Conservation (phyloP, 495 filamentous ascomycete species). For the Penicillium daleae region DNA sequence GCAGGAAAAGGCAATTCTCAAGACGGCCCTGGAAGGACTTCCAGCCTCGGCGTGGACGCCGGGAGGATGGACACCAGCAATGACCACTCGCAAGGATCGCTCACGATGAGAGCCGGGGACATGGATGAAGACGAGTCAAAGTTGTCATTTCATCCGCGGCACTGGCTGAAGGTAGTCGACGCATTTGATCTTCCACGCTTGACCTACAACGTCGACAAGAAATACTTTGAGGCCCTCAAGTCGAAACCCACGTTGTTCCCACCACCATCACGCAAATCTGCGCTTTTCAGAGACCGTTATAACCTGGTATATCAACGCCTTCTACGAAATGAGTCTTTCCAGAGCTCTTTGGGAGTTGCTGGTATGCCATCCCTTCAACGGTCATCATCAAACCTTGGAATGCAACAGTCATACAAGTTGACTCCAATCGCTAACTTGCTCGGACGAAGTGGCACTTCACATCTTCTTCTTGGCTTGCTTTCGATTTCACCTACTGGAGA, state of each 20-base stretch:
- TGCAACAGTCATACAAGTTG: constrained; percentile 76
- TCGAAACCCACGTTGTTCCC: constrained; percentile 79
- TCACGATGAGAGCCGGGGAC: constrained; percentile 31
- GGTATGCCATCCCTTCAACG: constrained; percentile 51
- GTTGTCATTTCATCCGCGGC: constrained; percentile 61
- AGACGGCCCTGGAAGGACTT: constrained; percentile 19
- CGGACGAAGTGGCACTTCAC: constrained; percentile 80
- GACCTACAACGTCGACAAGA: constrained; percentile 83
- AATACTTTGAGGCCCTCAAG: constrained; percentile 79
- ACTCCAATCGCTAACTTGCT: constrained; percentile 93
- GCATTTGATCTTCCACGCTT: constrained; percentile 88
- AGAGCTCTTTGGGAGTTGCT: constrained; percentile 65
- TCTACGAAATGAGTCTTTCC: constrained; percentile 90
- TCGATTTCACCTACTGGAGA: constrained; percentile 80
- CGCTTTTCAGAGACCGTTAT: constrained; percentile 85
- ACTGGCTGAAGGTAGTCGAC: constrained; percentile 76
- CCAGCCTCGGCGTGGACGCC: constrained; percentile 18
- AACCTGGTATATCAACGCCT: constrained; percentile 89
- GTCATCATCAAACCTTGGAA: constrained; percentile 55
- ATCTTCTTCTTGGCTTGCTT: constrained; percentile 86
- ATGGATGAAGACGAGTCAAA: constrained; percentile 67
- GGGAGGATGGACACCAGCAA: constrained; percentile 20
- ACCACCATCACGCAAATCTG: constrained; percentile 76
- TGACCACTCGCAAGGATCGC: constrained; percentile 21
- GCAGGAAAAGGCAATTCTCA: constrained; percentile 32